Evolutionary conservation across 1,284 basidiomycete genomes (phyloP).

Genomic region (Ustilago xerochloae): DNA sequence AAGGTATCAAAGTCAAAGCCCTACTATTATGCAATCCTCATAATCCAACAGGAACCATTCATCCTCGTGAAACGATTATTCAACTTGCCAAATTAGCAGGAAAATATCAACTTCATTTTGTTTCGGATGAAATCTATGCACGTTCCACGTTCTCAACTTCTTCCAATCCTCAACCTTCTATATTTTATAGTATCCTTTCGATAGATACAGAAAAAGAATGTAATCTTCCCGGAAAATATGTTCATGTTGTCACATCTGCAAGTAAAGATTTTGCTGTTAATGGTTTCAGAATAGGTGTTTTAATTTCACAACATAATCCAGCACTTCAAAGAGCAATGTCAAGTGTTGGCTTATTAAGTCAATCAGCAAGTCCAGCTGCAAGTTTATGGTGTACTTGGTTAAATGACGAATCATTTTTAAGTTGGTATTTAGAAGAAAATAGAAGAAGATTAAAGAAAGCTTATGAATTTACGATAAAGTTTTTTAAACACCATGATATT

Average conservation of each 20-base stretch:
- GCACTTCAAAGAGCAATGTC: constrained; percentile 43
- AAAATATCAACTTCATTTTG: constrained; percentile 53
- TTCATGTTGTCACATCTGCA: constrained; percentile 55
- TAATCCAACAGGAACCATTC: constrained; percentile 56
- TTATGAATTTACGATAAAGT: constrained; percentile 36
- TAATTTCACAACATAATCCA: constrained; percentile 52
- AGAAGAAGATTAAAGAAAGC: constrained; percentile 27
- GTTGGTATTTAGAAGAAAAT: constrained; percentile 55
- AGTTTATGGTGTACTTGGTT: constrained; percentile 45
- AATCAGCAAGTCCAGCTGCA: constrained; percentile 37
- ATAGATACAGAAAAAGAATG: constrained; percentile 45
- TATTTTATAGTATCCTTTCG: constrained; percentile 50
- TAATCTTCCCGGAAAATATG: constrained; percentile 30
- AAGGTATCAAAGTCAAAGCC: constrained; percentile 33
- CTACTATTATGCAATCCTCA: constrained; percentile 61
- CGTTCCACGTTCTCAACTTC: constrained; percentile 42
- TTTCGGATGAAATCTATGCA: constrained; percentile 62
- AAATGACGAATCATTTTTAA: constrained; percentile 33
- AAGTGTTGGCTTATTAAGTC: constrained; percentile 26
- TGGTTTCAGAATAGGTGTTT: constrained; percentile 56
- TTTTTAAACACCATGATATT: constrained; percentile 26
- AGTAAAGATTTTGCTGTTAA: constrained; percentile 60
- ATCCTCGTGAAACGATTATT: constrained; percentile 48
- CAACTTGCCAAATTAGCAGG: constrained; percentile 48
- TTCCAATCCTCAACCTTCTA: constrained; percentile 15